Evolutionary conservation across 148 eudicot genomes (phyloP).

Genomic region (Vaccinium myrtillus): DNA sequence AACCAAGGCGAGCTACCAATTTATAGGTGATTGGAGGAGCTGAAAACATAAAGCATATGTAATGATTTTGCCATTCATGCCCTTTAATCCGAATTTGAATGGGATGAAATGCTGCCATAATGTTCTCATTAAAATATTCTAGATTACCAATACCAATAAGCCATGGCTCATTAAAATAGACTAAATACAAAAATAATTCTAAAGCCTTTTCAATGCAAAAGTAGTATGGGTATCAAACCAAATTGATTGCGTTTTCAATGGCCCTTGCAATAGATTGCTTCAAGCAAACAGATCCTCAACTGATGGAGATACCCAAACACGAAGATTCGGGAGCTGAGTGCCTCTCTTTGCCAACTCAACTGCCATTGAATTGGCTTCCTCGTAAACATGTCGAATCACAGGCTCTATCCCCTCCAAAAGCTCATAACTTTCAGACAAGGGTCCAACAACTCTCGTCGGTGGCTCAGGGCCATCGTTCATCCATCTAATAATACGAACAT

Average conservation of each 20-base stretch:
- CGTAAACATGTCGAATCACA: conserved; percentile 3
- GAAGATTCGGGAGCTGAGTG: not conserved
- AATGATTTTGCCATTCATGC: too few species aligned
- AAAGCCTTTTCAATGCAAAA: too few species aligned
- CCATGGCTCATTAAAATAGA: too few species aligned
- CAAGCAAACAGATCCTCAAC: not conserved
- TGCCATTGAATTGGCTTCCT: conserved; percentile 6
- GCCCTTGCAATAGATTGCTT: not conserved
- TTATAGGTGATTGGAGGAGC: too few species aligned
- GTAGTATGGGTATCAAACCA: not conserved
- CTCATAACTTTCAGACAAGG: not conserved
- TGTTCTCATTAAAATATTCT: too few species aligned
- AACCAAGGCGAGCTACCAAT: too few species aligned
- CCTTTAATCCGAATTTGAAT: too few species aligned
- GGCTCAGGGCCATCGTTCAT: not conserved
- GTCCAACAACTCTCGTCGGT: not conserved
- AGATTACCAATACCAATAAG: too few species aligned
- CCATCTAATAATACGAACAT: not conserved
- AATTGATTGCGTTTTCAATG: not conserved
- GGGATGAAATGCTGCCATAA: too few species aligned
- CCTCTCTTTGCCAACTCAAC: conserved; percentile 6
- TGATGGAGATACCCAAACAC: conserved; percentile 3
- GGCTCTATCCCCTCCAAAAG: not conserved
- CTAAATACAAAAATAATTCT: too few species aligned
- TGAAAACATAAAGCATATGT: too few species aligned